Evolutionary conservation across 306 rosid species (phyloP), one percentile per base, ranked within the genome.

Genomic region (Nissolia schottii): DNA sequence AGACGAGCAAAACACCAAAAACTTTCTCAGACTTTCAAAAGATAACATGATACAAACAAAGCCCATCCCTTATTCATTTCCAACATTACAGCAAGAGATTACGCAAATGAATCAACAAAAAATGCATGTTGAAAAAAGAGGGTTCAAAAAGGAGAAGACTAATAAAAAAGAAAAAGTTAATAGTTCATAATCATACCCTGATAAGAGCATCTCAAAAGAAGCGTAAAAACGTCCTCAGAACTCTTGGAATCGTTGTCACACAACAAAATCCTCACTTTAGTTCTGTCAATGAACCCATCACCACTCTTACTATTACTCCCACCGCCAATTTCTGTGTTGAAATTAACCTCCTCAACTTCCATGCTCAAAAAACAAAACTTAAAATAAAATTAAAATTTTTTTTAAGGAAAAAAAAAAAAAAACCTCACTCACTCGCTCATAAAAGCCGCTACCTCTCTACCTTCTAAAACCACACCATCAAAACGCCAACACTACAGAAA

Each of bases 221-320:
- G 98, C 38, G 87, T 89, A 53, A 53, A 76, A 72, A 89, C 92
- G 78, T 94, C 95, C 57, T 87, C 85, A 1, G 94, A 89, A 74
- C 91, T 94, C 50, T 80, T 84, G 57, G 87, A 60, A 78, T 89
- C 92, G 64, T 82, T 89, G 80, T 94, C 97, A 49, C 98, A 94
- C 51, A 94, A 81, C 87, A 94, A 86, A 81, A 94, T 94, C 85
- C 91, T 79, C 32, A 94, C 98, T 80, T 86, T 91, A 76, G 95
- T 94, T 81, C 98, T 82, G 65, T 94, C 98, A 61, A 93, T 86
- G 34, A 91, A 91, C 4, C 90, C 96, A 56, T 90, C 99, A 22
- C 85, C 85, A 22, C 66, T 74, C 66, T 70, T 85, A 45, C 78
- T 70, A 23, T 57, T 86, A 14, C 60, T 75, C 15, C 55, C 85